Base-by-base conservation (phyloP, 148 eudicot genomes). In the Polygonum aviculare region DNA sequence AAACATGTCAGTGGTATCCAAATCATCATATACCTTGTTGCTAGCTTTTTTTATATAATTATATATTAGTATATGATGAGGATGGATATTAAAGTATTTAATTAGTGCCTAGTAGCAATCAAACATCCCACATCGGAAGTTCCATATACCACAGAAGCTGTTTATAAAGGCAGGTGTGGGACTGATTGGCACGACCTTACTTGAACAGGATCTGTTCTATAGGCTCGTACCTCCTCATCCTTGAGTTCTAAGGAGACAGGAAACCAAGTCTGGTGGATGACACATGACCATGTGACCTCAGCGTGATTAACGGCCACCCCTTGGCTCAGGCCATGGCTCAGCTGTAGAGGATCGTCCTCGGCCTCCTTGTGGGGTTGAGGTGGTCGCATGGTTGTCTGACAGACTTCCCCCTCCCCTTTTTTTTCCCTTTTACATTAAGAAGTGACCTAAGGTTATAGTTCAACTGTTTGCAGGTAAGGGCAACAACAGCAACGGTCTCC, bases 401-500 rank as follows among this genome's bases (percentile, higher is more conserved):
- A 71, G 74, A 21, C 48, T 4, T n/a, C n/a, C 12, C 3, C 21
- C 5, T 2, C 4, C 18, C 19, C 1, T 52, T 52, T 52, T n/a
- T n/a, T n/a, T n/a, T n/a, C n/a, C n/a, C n/a, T n/a, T n/a, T n/a
- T n/a, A n/a, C n/a, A n/a, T n/a, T n/a, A n/a, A n/a, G n/a, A n/a
- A n/a, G n/a, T n/a, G n/a, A n/a, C 31, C 31, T 26, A 26, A 26
- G 31, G 31, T 26, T 26, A 26, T 26, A 26, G 31, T 26, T 26
- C 31, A 26, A 1, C 31, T 26, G 31, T 26, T 26, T 26, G 31
- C 0, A 26, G 31, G 31, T 26, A 26, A 26, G 31, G 31, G 31
- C 90, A 81, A 78, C 72, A 67, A 35, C 72, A 62, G 49, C 88
- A 85, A 77, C 83, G 87, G 1, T 78, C 86, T 40, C 87, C 45